Conservation (phyloP, 2,329 filamentous ascomycete species). For the Aspergillaceae sp. region DNA sequence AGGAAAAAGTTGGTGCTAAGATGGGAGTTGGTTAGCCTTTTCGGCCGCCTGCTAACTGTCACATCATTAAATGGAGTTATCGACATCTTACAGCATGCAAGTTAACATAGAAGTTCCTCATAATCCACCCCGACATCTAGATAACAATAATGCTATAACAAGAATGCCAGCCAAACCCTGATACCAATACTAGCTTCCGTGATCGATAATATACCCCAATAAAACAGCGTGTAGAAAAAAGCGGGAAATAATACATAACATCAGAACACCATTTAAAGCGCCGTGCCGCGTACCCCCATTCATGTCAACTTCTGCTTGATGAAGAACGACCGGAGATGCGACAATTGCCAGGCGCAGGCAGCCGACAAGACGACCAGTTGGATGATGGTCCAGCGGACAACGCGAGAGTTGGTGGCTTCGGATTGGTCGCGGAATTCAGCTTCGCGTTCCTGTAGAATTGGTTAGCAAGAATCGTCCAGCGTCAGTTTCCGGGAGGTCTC, state of each 20-base stretch:
- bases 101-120: conserved; percentile 10
- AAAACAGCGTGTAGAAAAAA: conserved; percentile 1
- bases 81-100: no score
- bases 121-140: conserved; percentile 21
- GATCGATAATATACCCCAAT: no score
- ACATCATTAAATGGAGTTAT: neutral
- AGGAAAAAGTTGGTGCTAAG: neutral
- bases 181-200: no score
- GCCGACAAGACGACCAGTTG: conserved; percentile 75
- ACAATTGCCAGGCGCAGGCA: conserved; percentile 95
- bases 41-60: neutral
- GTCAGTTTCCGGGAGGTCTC: no score
- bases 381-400: conserved; percentile 88
- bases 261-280: conserved; percentile 3
- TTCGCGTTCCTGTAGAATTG: conserved; percentile 67
- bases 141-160: neutral
- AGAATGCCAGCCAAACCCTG: no score
- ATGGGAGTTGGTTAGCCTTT: neutral
- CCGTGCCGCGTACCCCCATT: conserved; percentile 9
- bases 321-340: conserved; percentile 92
- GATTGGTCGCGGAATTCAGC: conserved; percentile 97
- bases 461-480: neutral
- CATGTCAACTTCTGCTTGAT: conserved; percentile 99
- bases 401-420: conserved; percentile 81
- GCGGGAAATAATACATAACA: conserved; percentile 9